Percentiles rank a stretch among this genome's conserved stretches.
These are phyloP conservation scores for Xylaria sp. DNA, from an alignment of 2,329 filamentous ascomycete species.

Conservation along the genomic window DNA sequence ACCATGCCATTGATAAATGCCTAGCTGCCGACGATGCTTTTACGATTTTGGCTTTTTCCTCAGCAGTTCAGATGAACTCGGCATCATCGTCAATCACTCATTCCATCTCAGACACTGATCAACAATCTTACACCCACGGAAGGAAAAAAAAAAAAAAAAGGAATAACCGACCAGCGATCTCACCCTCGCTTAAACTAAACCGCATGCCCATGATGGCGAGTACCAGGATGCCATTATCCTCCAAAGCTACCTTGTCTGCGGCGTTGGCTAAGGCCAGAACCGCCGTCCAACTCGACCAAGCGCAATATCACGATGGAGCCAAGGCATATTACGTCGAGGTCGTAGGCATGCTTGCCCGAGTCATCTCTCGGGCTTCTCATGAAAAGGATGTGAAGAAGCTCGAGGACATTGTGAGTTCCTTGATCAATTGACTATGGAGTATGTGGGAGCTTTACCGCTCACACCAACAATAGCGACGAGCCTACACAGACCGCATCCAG, in stretches of 20 bases:
- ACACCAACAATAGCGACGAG: slow-evolving; percentile 29
- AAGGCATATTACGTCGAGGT: slow-evolving; percentile 37
- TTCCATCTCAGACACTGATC: background rate
- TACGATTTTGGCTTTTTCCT: background rate
- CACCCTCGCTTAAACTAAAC: background rate
- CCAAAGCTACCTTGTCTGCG: slow-evolving; percentile 37
- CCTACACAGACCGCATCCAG: slow-evolving; percentile 33
- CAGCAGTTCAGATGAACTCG: background rate
- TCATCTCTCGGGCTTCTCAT: slow-evolving; percentile 31
- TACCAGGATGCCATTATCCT: slow-evolving; percentile 31
- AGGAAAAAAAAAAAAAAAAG: background rate
- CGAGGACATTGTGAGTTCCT: slow-evolving; percentile 33
- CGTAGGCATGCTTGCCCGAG: slow-evolving; percentile 33
- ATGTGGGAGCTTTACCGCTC: slow-evolving; percentile 9
- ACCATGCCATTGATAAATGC: background rate
- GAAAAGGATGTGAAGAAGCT: slow-evolving; percentile 33
- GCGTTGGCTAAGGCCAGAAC: slow-evolving; percentile 39
- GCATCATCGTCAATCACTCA: background rate
- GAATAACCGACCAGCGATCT: too few species aligned
- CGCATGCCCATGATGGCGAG: background rate
- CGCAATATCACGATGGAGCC: slow-evolving; percentile 36
- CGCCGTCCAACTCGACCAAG: slow-evolving; percentile 40
- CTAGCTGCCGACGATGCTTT: background rate
- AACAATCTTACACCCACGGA: background rate
- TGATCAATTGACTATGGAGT: background rate